Evolutionary conservation across 768 basidiomycete species (phyloP).

Genomic region (Hemileccinum impolitum): DNA sequence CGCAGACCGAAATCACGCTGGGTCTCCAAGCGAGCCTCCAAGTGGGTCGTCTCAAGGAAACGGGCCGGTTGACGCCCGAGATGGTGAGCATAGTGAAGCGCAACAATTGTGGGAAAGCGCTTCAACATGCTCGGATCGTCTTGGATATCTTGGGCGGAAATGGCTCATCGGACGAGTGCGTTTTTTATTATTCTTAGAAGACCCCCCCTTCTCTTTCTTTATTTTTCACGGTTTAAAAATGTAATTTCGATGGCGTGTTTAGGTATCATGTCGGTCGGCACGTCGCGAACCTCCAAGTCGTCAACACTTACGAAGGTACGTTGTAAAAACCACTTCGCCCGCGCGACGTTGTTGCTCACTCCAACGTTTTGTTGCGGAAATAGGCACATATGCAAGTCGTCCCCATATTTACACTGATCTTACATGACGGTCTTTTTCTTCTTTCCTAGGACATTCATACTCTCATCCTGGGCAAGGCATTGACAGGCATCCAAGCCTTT

Average conservation of each 20-base stretch:
- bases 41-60: constrained; percentile 85
- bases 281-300: constrained; percentile 92
- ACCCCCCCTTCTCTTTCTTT: background rate
- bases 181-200: constrained; percentile 17
- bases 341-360: background rate
- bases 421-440: constrained; percentile 8
- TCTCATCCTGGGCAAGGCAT: constrained; percentile 91
- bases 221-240: background rate
- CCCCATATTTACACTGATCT: background rate
- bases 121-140: constrained; percentile 75
- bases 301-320: constrained; percentile 90
- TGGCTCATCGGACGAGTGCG: constrained; percentile 85
- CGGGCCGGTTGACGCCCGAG: constrained; percentile 69
- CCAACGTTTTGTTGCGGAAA: background rate
- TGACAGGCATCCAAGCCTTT: constrained; percentile 89
- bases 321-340: constrained; percentile 1
- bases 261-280: constrained; percentile 95
- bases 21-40: constrained; percentile 75
- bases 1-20: constrained; percentile 80
- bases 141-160: constrained; percentile 95
- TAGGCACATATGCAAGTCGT: constrained; percentile 57
- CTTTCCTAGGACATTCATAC: constrained; percentile 74
- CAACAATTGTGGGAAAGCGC: constrained; percentile 93
- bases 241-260: background rate
- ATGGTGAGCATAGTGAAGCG: constrained; percentile 95